Percentiles rank a stretch among this genome's conserved stretches.
These are phyloP conservation scores for Cucumis cinereus DNA, from an alignment of 306 rosid genomes.

Conservation along the genomic window DNA sequence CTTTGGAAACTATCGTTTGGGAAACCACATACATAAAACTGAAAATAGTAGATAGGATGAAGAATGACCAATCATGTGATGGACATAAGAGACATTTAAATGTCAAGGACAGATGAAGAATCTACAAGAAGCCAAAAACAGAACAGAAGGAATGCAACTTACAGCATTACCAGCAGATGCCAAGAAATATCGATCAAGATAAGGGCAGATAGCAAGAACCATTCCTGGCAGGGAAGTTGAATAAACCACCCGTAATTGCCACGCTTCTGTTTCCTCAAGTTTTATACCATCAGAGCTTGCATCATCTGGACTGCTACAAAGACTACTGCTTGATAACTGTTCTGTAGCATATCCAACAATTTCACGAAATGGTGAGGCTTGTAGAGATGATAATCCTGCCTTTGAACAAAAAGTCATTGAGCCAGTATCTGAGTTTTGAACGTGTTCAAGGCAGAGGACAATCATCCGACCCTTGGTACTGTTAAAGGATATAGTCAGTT, in stretches of 20 bases:
- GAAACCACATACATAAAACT: constrained; percentile 87
- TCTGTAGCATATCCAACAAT: constrained; percentile 62
- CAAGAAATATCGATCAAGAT: constrained; percentile 85
- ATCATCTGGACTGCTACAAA: constrained; percentile 79
- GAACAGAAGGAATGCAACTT: constrained; percentile 21
- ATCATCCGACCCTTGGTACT: constrained; percentile 84
- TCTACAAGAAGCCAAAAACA: constrained; percentile 4
- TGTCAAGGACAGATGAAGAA: neutral
- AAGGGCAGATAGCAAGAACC: constrained; percentile 75
- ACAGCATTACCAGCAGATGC: constrained; percentile 85
- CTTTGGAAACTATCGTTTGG: constrained; percentile 61
- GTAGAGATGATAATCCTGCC: constrained; percentile 65
- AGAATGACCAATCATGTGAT: neutral
- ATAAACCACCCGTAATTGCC: constrained; percentile 73
- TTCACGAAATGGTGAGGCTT: constrained; percentile 64
- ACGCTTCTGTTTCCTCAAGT: constrained; percentile 75
- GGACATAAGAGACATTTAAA: neutral
- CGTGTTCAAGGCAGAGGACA: constrained; percentile 74
- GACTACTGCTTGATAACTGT: constrained; percentile 77
- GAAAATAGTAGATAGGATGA: constrained; percentile 14
- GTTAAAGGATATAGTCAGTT: constrained; percentile 29
- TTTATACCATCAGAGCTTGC: constrained; percentile 74
- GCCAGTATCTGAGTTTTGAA: constrained; percentile 86
- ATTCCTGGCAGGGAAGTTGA: constrained; percentile 56
- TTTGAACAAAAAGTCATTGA: constrained; percentile 74